phyloP scores from a whole-genome alignment of 345 rosid species.

The Salix udensis region DNA sequence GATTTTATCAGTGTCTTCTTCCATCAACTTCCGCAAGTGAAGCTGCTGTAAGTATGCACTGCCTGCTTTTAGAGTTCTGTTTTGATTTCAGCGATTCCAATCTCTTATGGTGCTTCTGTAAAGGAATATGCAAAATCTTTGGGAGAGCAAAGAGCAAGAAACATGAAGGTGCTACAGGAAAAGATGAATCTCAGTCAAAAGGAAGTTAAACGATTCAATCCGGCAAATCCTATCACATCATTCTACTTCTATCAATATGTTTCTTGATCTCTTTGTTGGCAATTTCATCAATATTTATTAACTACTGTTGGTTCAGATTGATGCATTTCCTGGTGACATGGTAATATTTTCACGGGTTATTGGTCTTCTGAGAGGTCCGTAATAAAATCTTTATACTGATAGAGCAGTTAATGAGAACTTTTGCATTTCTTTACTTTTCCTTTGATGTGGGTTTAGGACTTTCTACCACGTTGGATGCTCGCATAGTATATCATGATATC shows the following conservation, averaged over 20 bases:
- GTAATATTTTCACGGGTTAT: conserved; percentile 87
- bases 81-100: conserved; percentile 6
- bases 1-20: conserved; percentile 69
- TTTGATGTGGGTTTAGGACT: conserved; percentile 57
- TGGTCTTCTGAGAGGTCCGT: conserved; percentile 86
- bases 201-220: conserved; percentile 93
- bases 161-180: conserved; percentile 88
- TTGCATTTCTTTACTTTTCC: conserved; percentile 7
- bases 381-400: conserved; percentile 18
- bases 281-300: conserved; percentile 7
- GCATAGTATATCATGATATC: conserved; percentile 74
- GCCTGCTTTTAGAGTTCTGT: conserved; percentile 23
- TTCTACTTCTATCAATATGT: conserved; percentile 7
- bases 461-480: conserved; percentile 78
- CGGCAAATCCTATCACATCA: conserved; percentile 40
- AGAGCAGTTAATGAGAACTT: conserved; percentile 12
- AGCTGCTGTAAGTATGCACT: conserved; percentile 56
- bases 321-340: conserved; percentile 98
- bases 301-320: conserved; percentile 51
- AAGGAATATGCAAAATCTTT: conserved; percentile 70
- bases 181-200: conserved; percentile 75
- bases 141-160: conserved; percentile 62
- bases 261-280: conserved; percentile 4
- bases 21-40: conserved; percentile 77
- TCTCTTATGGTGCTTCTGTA: conserved; percentile 25